Evolutionary conservation across 345 rosid genomes (phyloP), one percentile per base, ranked within the genome.

Genomic region (Aethionema arabicum): DNA sequence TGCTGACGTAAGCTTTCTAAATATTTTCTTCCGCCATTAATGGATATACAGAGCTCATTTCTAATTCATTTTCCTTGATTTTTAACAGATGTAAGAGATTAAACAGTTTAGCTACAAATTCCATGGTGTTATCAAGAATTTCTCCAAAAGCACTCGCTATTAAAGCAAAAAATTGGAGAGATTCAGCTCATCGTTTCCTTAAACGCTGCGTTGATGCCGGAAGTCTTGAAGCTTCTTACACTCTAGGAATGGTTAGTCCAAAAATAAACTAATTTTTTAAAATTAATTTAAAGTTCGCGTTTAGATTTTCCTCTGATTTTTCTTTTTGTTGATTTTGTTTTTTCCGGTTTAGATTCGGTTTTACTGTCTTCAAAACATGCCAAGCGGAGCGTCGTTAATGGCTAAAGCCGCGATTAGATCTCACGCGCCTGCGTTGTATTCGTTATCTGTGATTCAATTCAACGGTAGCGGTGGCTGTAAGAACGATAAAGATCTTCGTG

Each of bases 391-490:
- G 45, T 87, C 97, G 5, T 69, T 93, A 0, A 90, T 93, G 95
- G 99, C 99, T 5, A 90, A 81, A 76, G 97, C 99, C 6, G 99
- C 97, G 78, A 84, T 85, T 71, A 74, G 73, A 13, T 84, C 91
- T 6, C 88, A 93, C 83, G 96, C 96, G 59, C 87, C 81, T 51
- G 84, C 97, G 0, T 79, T 93, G 0, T 90, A 93, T 65, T 93
- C 99, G 0, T 75, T 93, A 3, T 90, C 99, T 1, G 91, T 93
- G 56, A 83, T 93, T 32, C 97, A 87, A 76, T 93, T 93, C 76
- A 93, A 93, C 67, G 99, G 99, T 62, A 93, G 97, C 80, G 99
- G 99, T 11, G 95, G 97, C 39, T 85, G 90, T 0, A 93, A 93
- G 70, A 87, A 79, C 68, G 97, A 90, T 35, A 93, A 93, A 59